Evolutionary conservation across 2,329 filamentous ascomycete species (phyloP).

Genomic region (Pezicula rhizophila): DNA sequence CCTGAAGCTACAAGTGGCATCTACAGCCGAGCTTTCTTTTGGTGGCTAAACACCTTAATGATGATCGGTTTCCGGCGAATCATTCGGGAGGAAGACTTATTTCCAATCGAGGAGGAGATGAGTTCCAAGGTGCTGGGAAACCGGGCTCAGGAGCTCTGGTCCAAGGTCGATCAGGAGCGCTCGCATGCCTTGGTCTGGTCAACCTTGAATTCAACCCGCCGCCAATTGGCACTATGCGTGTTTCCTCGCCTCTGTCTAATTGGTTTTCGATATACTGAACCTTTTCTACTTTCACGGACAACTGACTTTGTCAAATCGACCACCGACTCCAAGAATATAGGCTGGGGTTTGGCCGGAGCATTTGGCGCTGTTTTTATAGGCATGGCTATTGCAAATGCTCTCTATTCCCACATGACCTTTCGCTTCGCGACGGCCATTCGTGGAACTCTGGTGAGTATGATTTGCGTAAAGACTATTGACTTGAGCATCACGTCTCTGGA

Average conservation of each 20-base stretch:
- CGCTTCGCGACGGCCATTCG: conserved; percentile 17
- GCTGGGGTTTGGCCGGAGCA: conserved; percentile 17
- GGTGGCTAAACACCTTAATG: conserved; percentile 34
- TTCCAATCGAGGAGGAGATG: conserved; percentile 27
- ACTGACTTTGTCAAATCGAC: conserved; percentile 6
- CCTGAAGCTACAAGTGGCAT: conserved; percentile 35
- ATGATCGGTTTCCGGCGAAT: conserved; percentile 30
- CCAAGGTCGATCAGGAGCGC: conserved; percentile 1
- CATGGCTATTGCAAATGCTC: conserved; percentile 9
- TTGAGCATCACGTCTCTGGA: conserved; percentile 19
- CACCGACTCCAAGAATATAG: conserved; percentile 7
- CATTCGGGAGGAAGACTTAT: conserved; percentile 30
- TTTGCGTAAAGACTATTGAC: conserved; percentile 23
- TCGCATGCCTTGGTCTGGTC: conserved; percentile 14
- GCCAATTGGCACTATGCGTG: conserved; percentile 9
- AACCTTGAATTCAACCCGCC: conserved; percentile 14
- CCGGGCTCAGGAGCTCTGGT: conserved; percentile 12
- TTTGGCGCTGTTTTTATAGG: conserved; percentile 14
- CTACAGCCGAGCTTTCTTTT: conserved; percentile 32
- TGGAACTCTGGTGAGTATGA: conserved; percentile 19
- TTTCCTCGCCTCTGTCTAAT: conserved; percentile 10
- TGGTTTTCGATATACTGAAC: conserved; percentile 14
- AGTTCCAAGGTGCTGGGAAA: conserved; percentile 7
- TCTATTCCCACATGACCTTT: conserved; percentile 12
- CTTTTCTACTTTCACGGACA: conserved; percentile 12